These are phyloP conservation scores for Pseudogymnoascus sp. DNA, from an alignment of 2,329 filamentous ascomycete genomes.

Conservation along the genomic window DNA sequence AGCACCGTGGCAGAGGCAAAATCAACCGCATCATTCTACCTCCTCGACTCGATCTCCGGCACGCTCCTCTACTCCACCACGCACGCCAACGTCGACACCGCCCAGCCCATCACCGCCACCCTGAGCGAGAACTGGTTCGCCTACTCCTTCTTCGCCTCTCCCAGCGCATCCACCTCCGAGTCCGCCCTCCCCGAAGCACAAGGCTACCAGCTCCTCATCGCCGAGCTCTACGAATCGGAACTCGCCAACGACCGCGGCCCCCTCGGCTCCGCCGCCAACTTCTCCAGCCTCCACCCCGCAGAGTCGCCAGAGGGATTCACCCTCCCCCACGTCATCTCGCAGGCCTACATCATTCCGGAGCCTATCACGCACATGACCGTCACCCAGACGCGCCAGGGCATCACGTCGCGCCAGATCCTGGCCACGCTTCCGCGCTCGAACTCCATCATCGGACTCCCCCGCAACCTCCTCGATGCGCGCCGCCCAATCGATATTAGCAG, in stretches of 20 bases:
- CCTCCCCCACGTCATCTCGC: slow-evolving; percentile 68
- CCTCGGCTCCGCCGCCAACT: slow-evolving; percentile 61
- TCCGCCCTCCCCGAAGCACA: slow-evolving; percentile 54
- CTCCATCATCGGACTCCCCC: slow-evolving; percentile 72
- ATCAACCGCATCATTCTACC: slow-evolving; percentile 61
- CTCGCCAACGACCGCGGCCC: slow-evolving; percentile 77
- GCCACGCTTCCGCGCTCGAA: slow-evolving; percentile 68
- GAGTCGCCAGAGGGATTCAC: slow-evolving; percentile 45
- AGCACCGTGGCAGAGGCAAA: slow-evolving; percentile 56
- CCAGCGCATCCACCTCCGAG: slow-evolving; percentile 51
- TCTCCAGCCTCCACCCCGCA: slow-evolving; percentile 67
- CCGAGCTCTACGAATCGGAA: slow-evolving; percentile 85
- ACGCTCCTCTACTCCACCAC: slow-evolving; percentile 65
- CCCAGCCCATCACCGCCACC: slow-evolving; percentile 65
- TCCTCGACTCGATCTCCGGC: slow-evolving; percentile 82
- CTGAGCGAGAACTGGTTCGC: slow-evolving; percentile 94
- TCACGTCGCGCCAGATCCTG: slow-evolving; percentile 74
- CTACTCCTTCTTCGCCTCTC: slow-evolving; percentile 67
- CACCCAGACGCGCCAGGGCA: slow-evolving; percentile 86
- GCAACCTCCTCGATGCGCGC: slow-evolving; percentile 72
- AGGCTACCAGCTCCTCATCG: slow-evolving; percentile 78
- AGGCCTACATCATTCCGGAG: slow-evolving; percentile 73
- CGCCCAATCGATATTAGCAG: slow-evolving; percentile 58
- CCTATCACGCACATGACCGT: slow-evolving; percentile 75
- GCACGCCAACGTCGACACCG: slow-evolving; percentile 66